A percentile compares a stretch with the other conserved stretches of the same genome.
Conservation (phyloP, 352 stramenopile genomes). For the Phytophthora pseudosyringae region DNA sequence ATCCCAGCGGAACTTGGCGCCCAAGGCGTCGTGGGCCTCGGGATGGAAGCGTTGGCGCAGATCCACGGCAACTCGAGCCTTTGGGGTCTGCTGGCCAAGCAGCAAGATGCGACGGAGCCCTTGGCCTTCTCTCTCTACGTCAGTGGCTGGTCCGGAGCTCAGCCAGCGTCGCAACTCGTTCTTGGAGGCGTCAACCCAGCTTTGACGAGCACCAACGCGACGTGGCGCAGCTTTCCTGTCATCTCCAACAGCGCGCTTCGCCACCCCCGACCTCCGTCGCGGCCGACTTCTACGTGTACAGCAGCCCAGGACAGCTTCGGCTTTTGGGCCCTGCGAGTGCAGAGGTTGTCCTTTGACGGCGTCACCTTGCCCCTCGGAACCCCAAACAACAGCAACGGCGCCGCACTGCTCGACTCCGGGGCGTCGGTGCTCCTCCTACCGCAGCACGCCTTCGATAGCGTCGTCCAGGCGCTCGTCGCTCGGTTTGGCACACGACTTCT, state of each 20-base stretch:
- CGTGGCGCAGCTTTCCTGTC: constrained; percentile 27
- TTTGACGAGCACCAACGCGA: constrained; percentile 3
- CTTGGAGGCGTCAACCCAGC: constrained; percentile 16
- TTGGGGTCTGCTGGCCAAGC: neutral
- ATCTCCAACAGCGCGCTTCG: constrained; percentile 5
- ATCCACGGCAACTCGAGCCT: constrained; percentile 20
- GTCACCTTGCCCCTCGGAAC: neutral
- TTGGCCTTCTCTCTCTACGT: constrained; percentile 26
- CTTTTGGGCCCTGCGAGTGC: constrained; percentile 25
- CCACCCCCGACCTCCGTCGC: neutral
- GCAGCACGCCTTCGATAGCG: constrained; percentile 10
- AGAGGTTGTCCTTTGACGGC: constrained; percentile 17
- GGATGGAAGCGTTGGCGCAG: constrained; percentile 24
- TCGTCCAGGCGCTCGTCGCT: constrained; percentile 13
- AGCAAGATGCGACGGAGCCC: neutral
- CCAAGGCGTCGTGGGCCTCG: constrained; percentile 27
- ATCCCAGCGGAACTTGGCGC: constrained; percentile 9
- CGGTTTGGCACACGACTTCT: constrained; percentile 19
- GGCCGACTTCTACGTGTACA: neutral
- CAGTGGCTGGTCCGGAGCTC: constrained; percentile 5
- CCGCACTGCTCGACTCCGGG: constrained; percentile 29
- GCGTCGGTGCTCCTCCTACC: constrained; percentile 29
- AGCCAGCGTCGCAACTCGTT: constrained; percentile 25
- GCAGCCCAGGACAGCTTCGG: constrained; percentile 18
- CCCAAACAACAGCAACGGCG: neutral